phyloP scores from a whole-genome alignment of 2,329 filamentous ascomycete species.

The Alternaria consortialis region DNA sequence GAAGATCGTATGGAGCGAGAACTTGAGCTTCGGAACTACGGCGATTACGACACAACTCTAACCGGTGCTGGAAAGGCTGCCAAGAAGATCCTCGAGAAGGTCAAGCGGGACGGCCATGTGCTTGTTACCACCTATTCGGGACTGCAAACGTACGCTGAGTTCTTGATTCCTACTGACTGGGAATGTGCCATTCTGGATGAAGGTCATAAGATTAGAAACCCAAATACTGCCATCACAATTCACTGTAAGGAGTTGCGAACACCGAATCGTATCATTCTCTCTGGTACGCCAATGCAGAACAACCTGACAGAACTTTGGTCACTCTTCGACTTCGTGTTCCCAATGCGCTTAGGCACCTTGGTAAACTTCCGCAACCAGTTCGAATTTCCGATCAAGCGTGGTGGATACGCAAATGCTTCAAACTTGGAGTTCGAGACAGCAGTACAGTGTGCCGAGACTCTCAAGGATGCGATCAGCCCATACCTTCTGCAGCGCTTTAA shows the following conservation, averaged over 20 bases:
- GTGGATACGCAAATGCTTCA: constrained; percentile 93
- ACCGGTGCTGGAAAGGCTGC: constrained; percentile 73
- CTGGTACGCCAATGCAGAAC: constrained; percentile 97
- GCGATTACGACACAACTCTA: constrained; percentile 49
- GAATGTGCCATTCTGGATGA: constrained; percentile 94
- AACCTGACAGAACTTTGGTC: constrained; percentile 96
- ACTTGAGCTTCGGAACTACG: constrained; percentile 62
- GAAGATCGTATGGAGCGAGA: constrained; percentile 70
- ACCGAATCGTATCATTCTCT: constrained; percentile 88
- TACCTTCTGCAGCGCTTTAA: constrained; percentile 94
- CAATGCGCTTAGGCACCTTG: constrained; percentile 91
- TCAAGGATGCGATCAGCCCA: constrained; percentile 92
- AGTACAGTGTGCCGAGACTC: constrained; percentile 88
- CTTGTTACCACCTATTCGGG: constrained; percentile 96
- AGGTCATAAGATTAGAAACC: constrained; percentile 97
- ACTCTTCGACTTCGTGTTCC: constrained; percentile 95
- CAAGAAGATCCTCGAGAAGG: constrained; percentile 80
- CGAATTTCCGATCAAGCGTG: constrained; percentile 90
- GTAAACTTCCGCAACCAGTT: constrained; percentile 92
- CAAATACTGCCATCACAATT: constrained; percentile 92
- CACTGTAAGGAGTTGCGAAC: constrained; percentile 94
- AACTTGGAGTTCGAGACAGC: constrained; percentile 95
- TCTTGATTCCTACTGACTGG: constrained; percentile 86
- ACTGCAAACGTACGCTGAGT: constrained; percentile 87
- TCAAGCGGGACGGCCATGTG: constrained; percentile 86